Evolutionary conservation across 495 filamentous ascomycete genomes (phyloP), one percentile per base, ranked within the genome.

Genomic region (Aspergillus ellipticus): DNA sequence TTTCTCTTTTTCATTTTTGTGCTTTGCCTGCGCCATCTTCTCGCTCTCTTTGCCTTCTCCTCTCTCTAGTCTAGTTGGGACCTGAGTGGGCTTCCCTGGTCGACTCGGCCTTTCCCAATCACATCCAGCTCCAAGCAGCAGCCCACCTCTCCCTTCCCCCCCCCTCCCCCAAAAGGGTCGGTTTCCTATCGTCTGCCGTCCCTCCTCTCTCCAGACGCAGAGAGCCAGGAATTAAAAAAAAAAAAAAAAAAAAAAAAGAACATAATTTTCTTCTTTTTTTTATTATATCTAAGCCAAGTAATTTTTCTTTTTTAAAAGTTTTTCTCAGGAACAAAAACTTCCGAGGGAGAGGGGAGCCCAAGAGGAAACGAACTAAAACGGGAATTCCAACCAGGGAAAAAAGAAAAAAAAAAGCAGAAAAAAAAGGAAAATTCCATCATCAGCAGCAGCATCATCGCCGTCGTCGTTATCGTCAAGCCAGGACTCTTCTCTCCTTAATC

Each of bases 111-210:
- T 42, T 47, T 49, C 50, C 50, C 50, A 54, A 49, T 59, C n/a
- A 28, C 26, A 51, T 31, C 26, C 19, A 41, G 31, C 28, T 20
- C 45, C 43, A 42, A 51, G 22, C 41, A 57, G 46, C 51, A 33
- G 43, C 51, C 51, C 46, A 42, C 54, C 51, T 57, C 43, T 43
- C 50, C 39, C 51, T 33, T 53, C 39, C 52, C 24, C 22, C 8
- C 13, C 45, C 17, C 54, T 58, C 50, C 54, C 53, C 58, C 37
- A 41, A 51, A 62, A 67, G 64, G 61, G 67, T 66, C 66, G 58
- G 61, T 60, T 60, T 37, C 58, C 53, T 62, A 54, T 61, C 60
- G 48, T 58, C 50, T 54, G 47, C 53, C 59, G 63, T 62, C 62
- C 51, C 42, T 48, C 61, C 54, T 63, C 63, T 61, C 56, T 63